Base-by-base conservation (phyloP, 2,329 filamentous ascomycete genomes). In the Alternaria sp. region DNA sequence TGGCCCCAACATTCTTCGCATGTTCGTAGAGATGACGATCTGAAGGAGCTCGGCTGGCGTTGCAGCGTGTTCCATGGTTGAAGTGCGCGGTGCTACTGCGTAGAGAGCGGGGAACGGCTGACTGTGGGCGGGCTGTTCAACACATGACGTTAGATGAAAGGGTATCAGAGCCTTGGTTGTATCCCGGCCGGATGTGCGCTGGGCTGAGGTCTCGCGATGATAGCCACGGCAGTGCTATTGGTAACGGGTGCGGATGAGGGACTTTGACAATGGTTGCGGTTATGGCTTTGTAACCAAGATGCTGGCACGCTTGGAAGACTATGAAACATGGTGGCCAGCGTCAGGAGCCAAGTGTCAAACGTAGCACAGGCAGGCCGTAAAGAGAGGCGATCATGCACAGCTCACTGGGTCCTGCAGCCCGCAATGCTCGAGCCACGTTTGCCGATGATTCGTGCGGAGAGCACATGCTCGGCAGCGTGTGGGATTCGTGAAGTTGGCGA, bases 401-500 rank as follows among this genome's bases (percentile, higher is more conserved):
- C 26, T 24, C 13, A 42, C 44, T 41, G 40, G 51, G 26, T 48
- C 31, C 39, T 45, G 54, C 29, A 41, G 51, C 40, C 41, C 29
- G 45, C 17, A 41, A 41, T 56, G 58, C 51, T 59, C 51, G 61
- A 57, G 58, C 57, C 65, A 69, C 41, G 56, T 58, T 56, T 48
- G 33, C 50, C 48, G 23, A 53, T 70, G 68, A 69, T 69, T 70
- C 57, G 65, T 51, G 51, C 49, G 56, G 56, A 58, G 49, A 24
- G 51, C 44, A 61, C 37, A 39, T 44, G 34, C 14, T 39, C 39
- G 48, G 48, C 48, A 36, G 44, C 34, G 26, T 21, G 46, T 48
- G 58, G 50, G 60, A 63, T 57, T 56, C 50, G 60, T 56, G 41
- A 54, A 60, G 40, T 54, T 56, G 55, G 58, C 56, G 60, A 60